Evolutionary conservation across 1,284 basidiomycete species (phyloP).

Genomic region (Leccinum brunneo-olivaceum): DNA sequence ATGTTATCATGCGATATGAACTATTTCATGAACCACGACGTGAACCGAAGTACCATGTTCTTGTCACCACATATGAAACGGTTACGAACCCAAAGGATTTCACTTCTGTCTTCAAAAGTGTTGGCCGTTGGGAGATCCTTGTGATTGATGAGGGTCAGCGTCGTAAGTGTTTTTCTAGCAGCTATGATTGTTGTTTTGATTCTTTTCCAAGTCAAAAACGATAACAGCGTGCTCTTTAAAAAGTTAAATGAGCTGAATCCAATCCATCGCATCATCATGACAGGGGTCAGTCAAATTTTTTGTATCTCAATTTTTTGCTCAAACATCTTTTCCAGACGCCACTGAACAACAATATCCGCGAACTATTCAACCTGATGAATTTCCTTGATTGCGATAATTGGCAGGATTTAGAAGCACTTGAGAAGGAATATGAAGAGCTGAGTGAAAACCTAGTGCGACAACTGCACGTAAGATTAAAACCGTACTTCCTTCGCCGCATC

Average conservation of each 20-base stretch:
- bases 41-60: constrained; percentile 72
- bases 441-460: constrained; percentile 74
- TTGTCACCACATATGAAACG: constrained; percentile 87
- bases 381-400: constrained; percentile 80
- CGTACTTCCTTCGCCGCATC: constrained; percentile 88
- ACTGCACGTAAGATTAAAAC: constrained; percentile 73
- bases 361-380: constrained; percentile 92
- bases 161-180: constrained; percentile 42
- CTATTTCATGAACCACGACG: constrained; percentile 57
- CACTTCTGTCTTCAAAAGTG: constrained; percentile 63
- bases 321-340: constrained; percentile 59
- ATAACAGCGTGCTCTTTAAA: constrained; percentile 75
- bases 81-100: constrained; percentile 66
- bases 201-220: constrained; percentile 63
- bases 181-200: constrained; percentile 4
- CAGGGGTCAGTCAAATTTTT: constrained; percentile 51
- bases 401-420: constrained; percentile 66
- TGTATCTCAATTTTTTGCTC: background rate
- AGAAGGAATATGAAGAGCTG: constrained; percentile 68
- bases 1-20: constrained; percentile 80
- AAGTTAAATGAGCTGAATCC: constrained; percentile 76
- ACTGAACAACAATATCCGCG: constrained; percentile 93
- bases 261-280: constrained; percentile 85
- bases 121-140: constrained; percentile 87
- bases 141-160: constrained; percentile 93